Percentiles rank a stretch among this genome's conserved stretches.
These are phyloP conservation scores for Phyllosticta citribraziliensis DNA, from an alignment of 2,329 filamentous ascomycete species.

Conservation along the genomic window DNA sequence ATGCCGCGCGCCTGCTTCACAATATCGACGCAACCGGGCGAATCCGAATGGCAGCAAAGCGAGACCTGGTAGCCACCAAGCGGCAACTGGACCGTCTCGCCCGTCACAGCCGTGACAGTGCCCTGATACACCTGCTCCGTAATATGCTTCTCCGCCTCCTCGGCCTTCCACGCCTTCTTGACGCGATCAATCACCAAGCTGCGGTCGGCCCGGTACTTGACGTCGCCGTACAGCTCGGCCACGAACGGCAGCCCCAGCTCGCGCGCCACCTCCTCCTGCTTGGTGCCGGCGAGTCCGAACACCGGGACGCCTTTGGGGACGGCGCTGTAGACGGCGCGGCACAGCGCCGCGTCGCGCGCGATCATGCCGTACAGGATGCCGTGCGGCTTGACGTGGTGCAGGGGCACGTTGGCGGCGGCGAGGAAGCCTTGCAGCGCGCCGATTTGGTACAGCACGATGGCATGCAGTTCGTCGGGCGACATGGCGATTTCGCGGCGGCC, in stretches of 20 bases:
- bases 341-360: conserved; percentile 41
- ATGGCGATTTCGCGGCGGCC: conserved; percentile 54
- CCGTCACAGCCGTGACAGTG: conserved; percentile 32
- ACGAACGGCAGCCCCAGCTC: conserved; percentile 45
- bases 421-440: conserved; percentile 53
- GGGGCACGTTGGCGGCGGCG: conserved; percentile 43
- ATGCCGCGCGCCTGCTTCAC: conserved; percentile 33
- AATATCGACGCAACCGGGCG: conserved; percentile 35
- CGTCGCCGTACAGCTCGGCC: conserved; percentile 47
- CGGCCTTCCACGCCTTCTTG: conserved; percentile 43
- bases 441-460: conserved; percentile 52
- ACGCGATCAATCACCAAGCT: conserved; percentile 48
- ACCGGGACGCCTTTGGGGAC: conserved; percentile 42
- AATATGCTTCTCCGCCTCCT: conserved; percentile 33
- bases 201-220: conserved; percentile 43
- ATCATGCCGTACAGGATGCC: conserved; percentile 51
- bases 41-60: conserved; percentile 37
- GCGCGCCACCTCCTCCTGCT: conserved; percentile 44
- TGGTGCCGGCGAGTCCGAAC: conserved; percentile 46
- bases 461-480: conserved; percentile 46
- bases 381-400: conserved; percentile 56
- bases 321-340: conserved; percentile 43
- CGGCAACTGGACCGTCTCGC: conserved; percentile 32
- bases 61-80: conserved; percentile 33
- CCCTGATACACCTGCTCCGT: conserved; percentile 30